Evolutionary conservation across 768 basidiomycete genomes (phyloP).

Genomic region (Mycena floridula): DNA sequence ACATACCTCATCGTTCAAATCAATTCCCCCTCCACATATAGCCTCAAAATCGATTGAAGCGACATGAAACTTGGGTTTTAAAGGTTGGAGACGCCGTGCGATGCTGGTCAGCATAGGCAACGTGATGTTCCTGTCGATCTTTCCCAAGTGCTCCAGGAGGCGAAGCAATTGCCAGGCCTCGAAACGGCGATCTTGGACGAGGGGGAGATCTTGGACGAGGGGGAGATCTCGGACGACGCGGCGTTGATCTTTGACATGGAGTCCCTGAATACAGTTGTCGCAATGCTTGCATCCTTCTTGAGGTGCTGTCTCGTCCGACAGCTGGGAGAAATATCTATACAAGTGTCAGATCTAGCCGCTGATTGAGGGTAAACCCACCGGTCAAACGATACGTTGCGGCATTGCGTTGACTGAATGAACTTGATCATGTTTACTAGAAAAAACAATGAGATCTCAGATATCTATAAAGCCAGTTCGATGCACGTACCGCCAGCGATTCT

Average conservation of each 20-base stretch:
- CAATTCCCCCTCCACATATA: conserved; percentile 61
- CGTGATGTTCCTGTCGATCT: conserved; percentile 54
- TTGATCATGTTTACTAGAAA: conserved; percentile 68
- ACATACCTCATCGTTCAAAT: conserved; percentile 59
- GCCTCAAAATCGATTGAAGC: conserved; percentile 43
- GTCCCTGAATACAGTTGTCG: conserved; percentile 78
- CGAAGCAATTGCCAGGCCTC: conserved; percentile 76
- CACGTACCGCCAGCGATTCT: too few species aligned
- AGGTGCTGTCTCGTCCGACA: conserved; percentile 54
- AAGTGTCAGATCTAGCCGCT: background rate
- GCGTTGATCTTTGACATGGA: conserved; percentile 41
- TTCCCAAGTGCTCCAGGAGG: conserved; percentile 43
- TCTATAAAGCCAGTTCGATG: conserved; percentile 45
- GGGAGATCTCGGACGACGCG: too few species aligned
- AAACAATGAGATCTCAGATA: background rate
- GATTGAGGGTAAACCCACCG: conserved; percentile 38
- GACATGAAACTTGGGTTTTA: conserved; percentile 14
- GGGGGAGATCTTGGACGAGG: too few species aligned
- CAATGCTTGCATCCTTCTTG: conserved; percentile 78
- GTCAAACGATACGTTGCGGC: conserved; percentile 82
- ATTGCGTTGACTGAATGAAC: conserved; percentile 72
- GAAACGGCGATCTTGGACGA: conserved; percentile 68
- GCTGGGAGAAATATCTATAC: conserved; percentile 73
- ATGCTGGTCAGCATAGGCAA: conserved; percentile 59
- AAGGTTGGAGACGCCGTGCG: conserved; percentile 65